These are phyloP conservation scores for Wilcoxina mikolae DNA, from an alignment of 495 filamentous ascomycete genomes.

Conservation along the genomic window DNA sequence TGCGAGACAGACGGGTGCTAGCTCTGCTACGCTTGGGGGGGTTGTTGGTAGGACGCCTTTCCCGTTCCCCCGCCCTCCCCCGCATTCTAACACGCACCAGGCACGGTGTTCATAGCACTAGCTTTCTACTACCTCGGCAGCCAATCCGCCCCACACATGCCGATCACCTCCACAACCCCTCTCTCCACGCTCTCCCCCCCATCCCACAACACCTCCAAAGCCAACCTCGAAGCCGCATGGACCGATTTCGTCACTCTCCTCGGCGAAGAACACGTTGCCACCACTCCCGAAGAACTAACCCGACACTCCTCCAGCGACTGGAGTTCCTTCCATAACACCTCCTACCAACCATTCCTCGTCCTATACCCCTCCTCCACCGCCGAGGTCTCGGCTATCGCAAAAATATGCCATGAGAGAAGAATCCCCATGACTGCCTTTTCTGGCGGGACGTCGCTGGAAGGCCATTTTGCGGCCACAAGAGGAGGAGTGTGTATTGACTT, in stretches of 20 bases:
- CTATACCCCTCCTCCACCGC: constrained; percentile 52
- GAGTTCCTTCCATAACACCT: constrained; percentile 51
- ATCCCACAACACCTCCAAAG: constrained; percentile 51
- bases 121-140: constrained; percentile 61
- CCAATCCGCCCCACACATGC: constrained; percentile 40
- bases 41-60: constrained; percentile 48
- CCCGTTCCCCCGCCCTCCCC: background rate
- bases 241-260: constrained; percentile 74
- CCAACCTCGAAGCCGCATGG: constrained; percentile 87
- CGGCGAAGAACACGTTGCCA: constrained; percentile 73
- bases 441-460: constrained; percentile 67
- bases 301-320: constrained; percentile 73
- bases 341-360: constrained; percentile 42
- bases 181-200: constrained; percentile 46
- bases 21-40: constrained; percentile 27
- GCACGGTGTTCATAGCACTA: constrained; percentile 44
- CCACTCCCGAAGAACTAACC: constrained; percentile 47
- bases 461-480: constrained; percentile 59
- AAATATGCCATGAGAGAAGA: constrained; percentile 51
- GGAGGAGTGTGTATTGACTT: constrained; percentile 72
- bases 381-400: constrained; percentile 58
- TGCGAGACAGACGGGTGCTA: constrained; percentile 35
- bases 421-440: constrained; percentile 57
- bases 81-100: constrained; percentile 23
- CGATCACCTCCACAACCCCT: constrained; percentile 57